phyloP scores from a whole-genome alignment of 768 basidiomycete genomes.

The Serpula lacrymans region DNA sequence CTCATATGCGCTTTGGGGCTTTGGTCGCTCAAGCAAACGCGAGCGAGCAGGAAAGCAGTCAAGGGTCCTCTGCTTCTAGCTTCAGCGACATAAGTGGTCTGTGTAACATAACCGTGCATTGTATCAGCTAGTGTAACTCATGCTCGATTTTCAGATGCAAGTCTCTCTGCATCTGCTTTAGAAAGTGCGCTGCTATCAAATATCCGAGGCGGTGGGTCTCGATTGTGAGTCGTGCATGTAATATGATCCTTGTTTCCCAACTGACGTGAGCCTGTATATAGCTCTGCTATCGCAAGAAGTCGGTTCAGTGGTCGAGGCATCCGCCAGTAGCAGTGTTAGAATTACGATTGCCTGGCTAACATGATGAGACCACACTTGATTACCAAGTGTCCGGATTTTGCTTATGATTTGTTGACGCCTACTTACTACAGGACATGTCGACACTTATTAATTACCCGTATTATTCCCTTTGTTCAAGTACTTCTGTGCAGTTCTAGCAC shows the following conservation, averaged over 20 bases:
- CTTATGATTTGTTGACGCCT: too few species aligned
- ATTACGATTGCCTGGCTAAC: neutral
- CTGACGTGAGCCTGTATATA: conserved; percentile 10
- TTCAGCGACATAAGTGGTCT: conserved; percentile 86
- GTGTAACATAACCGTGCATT: conserved; percentile 14
- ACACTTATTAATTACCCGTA: too few species aligned
- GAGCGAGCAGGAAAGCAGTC: conserved; percentile 58
- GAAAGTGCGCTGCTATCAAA: conserved; percentile 81
- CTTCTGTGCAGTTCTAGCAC: too few species aligned
- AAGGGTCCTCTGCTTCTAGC: conserved; percentile 74
- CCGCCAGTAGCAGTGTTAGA: conserved; percentile 23
- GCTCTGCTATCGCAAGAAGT: conserved; percentile 35
- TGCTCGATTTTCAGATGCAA: conserved; percentile 55
- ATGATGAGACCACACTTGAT: too few species aligned
- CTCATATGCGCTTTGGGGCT: conserved; percentile 45
- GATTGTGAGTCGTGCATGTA: conserved; percentile 51
- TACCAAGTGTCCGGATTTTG: neutral
- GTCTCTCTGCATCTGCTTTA: conserved; percentile 73
- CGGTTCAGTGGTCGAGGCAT: conserved; percentile 22
- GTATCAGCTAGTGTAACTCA: too few species aligned
- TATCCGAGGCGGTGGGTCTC: conserved; percentile 61
- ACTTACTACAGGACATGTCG: too few species aligned
- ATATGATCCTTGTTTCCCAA: neutral
- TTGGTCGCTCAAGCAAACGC: conserved; percentile 32
- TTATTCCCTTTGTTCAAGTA: too few species aligned